Percentiles rank a stretch among this genome's conserved stretches.
phyloP scores from a whole-genome alignment of 1,284 basidiomycete species.

The Anthracocystis setariae region DNA sequence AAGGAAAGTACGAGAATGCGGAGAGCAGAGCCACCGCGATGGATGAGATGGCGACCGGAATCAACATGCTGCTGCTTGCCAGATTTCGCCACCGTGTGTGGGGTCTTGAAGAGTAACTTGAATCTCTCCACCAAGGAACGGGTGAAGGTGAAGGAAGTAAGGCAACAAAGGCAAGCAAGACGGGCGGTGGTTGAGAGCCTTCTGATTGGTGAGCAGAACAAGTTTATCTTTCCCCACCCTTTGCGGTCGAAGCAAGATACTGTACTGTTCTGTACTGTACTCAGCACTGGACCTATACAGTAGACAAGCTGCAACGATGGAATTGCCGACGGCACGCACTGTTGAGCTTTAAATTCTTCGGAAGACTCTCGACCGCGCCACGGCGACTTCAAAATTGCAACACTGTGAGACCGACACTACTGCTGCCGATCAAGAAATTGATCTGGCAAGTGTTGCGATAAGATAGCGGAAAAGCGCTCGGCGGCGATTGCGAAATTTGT shows the following conservation, averaged over 20 bases:
- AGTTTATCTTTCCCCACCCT: constrained; percentile 9
- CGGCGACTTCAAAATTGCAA: not conserved
- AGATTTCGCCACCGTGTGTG: not conserved
- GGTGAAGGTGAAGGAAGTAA: constrained; percentile 9
- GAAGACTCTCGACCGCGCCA: constrained; percentile 39
- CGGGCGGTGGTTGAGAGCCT: not conserved
- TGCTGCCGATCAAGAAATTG: not conserved
- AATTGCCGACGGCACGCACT: constrained; percentile 31
- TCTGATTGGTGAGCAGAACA: constrained; percentile 16
- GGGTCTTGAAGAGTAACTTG: not conserved
- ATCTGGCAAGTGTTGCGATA: constrained; percentile 6
- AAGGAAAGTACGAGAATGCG: constrained; percentile 42
- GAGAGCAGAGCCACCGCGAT: constrained; percentile 39
- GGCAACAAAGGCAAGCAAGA: not conserved
- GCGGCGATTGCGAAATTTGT: too few species aligned
- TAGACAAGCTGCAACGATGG: constrained; percentile 2
- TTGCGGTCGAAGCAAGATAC: not conserved
- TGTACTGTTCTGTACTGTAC: too few species aligned
- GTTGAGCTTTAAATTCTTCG: constrained; percentile 30
- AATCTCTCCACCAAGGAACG: not conserved
- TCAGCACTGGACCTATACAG: too few species aligned
- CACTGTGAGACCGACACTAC: constrained; percentile 20
- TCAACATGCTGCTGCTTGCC: constrained; percentile 14
- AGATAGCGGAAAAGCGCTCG: constrained; percentile 20
- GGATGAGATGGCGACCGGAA: constrained; percentile 35